phyloP scores from a whole-genome alignment of 306 rosid species.

The Acacia melanoxylon region DNA sequence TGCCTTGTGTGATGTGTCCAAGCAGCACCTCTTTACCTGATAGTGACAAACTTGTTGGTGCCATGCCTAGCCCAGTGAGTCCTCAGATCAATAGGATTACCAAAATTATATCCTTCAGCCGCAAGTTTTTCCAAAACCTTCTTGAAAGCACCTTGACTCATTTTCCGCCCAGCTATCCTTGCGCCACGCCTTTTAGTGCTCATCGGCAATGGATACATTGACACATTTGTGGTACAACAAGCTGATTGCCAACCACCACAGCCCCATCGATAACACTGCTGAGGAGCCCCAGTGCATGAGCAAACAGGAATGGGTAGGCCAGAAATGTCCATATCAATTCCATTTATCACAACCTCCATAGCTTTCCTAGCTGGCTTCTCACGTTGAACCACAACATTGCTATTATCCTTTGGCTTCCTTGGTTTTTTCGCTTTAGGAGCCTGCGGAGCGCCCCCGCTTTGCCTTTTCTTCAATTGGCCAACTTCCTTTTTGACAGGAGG shows the following conservation, averaged over 20 bases:
- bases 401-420: constrained; percentile 64
- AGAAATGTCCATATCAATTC: constrained; percentile 87
- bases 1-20: constrained; percentile 31
- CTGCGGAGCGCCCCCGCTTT: constrained; percentile 44
- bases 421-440: constrained; percentile 77
- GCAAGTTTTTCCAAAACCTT: constrained; percentile 97
- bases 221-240: constrained; percentile 89
- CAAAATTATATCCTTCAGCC: constrained; percentile 80
- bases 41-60: constrained; percentile 95
- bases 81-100: constrained; percentile 81
- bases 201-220: constrained; percentile 91
- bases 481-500: constrained; percentile 57
- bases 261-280: constrained; percentile 97
- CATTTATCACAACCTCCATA: constrained; percentile 78
- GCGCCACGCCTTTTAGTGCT: constrained; percentile 93
- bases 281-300: constrained; percentile 86
- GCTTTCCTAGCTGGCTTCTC: constrained; percentile 71
- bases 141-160: constrained; percentile 97
- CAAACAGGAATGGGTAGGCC: constrained; percentile 91
- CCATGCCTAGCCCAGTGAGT: constrained; percentile 96
- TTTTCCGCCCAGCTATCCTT: constrained; percentile 94
- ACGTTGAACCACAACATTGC: constrained; percentile 55
- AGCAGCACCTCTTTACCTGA: constrained; percentile 64
- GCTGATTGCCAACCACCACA: constrained; percentile 99
- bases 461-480: constrained; percentile 67